phyloP scores from a whole-genome alignment of 805 yeast species.

The Candida takata region DNA sequence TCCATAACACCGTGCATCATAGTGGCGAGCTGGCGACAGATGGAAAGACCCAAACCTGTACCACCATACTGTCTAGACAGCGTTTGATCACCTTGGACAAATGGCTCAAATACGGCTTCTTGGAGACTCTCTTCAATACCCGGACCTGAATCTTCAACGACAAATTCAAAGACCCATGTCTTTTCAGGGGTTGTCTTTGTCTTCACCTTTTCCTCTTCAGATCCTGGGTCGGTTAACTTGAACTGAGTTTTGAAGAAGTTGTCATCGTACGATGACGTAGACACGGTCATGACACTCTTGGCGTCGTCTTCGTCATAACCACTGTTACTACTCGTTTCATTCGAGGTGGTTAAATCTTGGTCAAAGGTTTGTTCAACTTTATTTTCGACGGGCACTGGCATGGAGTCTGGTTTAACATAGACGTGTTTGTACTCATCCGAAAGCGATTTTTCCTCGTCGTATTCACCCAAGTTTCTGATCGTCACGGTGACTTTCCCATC shows the following conservation, averaged over 20 bases:
- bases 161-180: constrained; percentile 46
- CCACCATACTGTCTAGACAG: constrained; percentile 90
- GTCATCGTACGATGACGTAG: constrained; percentile 35
- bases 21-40: constrained; percentile 83
- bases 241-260: constrained; percentile 37
- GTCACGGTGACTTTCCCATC: constrained; percentile 72
- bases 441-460: constrained; percentile 47
- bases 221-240: constrained; percentile 21
- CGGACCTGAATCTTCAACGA: constrained; percentile 87
- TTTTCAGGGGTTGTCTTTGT: constrained; percentile 21
- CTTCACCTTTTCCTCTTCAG: constrained; percentile 17
- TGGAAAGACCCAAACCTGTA: constrained; percentile 86
- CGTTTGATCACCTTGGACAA: constrained; percentile 95
- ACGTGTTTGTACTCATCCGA: constrained; percentile 38
- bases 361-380: constrained; percentile 2
- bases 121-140: constrained; percentile 84
- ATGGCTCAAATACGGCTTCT: constrained; percentile 86
- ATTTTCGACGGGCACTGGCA: background rate
- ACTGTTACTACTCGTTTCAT: constrained; percentile 6
- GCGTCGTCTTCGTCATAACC: constrained; percentile 10
- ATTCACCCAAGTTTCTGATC: constrained; percentile 62
- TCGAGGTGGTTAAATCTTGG: constrained; percentile 7
- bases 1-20: constrained; percentile 87
- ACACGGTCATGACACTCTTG: constrained; percentile 16
- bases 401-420: constrained; percentile 26